Evolutionary conservation across 139 green algal genomes (phyloP), one percentile per base, ranked within the genome.

Genomic region (Monoraphidium neglectum): DNA sequence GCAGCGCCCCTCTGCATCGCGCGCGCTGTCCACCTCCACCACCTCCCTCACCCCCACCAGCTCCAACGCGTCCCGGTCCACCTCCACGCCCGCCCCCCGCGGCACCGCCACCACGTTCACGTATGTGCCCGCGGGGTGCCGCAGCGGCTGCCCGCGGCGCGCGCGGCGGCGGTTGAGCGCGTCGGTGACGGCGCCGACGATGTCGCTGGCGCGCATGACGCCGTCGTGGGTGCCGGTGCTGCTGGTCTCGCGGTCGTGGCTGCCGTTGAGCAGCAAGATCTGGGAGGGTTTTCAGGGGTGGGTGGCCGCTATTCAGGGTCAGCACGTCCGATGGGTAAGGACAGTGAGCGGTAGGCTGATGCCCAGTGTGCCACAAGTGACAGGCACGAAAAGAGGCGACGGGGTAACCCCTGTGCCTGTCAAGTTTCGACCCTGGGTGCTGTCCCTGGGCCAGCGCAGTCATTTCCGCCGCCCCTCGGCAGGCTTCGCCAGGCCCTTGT

Each of bases 181-280:
- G 67, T 94, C 87, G 8, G 63, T 75, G 43, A 93, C 73, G 26
- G 89, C 91, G 35, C 84, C 72, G 46, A 98, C 92, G 30, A 97
- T 86, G 74, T 98, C 95, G 5, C 84, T 77, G 8, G 96, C 96
- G 1, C 77, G 79, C 95, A 99, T 98, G 46, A 90, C 86, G 1
- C 86, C 86, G 37, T 82, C 74, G 37, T 85, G 73, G 18, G 61
- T 64, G 4, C 68, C 64, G 51, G 49, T 67, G 28, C 67, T 75
- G 21, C 79, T 77, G 0, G 90, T 99, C 85, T 99, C 97, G 0
- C 97, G 86, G 79, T 99, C 97, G 59, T 95, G 83, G 5, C 74
- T 89, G 65, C 96, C 96, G 79, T 99, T 99, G 21, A 99, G 83
- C 43, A 99, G 70, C 59, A 99, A 70, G n/a, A 98, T 84, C 90